Evolutionary conservation across 2,329 filamentous ascomycete species (phyloP).

Genomic region (Epichloe hybrida): DNA sequence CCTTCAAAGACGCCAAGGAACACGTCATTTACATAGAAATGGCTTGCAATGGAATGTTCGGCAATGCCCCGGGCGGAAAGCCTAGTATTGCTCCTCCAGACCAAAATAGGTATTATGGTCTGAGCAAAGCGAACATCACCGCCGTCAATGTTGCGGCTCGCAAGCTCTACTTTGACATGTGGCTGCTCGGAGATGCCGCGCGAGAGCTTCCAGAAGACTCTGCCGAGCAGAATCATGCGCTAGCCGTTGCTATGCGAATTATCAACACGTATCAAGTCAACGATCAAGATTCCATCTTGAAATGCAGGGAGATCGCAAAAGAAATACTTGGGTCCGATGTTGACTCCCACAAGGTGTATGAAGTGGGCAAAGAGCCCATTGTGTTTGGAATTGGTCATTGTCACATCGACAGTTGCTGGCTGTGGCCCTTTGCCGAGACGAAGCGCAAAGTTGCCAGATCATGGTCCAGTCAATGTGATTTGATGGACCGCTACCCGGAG

Average conservation of each 20-base stretch:
- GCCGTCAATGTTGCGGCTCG: conserved; percentile 79
- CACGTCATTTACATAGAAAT: conserved; percentile 94
- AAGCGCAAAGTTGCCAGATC: conserved; percentile 92
- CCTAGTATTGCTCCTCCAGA: conserved; percentile 70
- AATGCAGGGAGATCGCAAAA: conserved; percentile 69
- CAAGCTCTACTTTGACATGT: conserved; percentile 79
- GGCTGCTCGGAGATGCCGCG: conserved; percentile 89
- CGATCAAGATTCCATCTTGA: conserved; percentile 61
- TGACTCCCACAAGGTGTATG: conserved; percentile 74
- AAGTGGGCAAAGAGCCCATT: conserved; percentile 57
- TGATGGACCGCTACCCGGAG: conserved; percentile 92
- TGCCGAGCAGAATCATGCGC: conserved; percentile 77
- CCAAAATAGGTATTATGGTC: conserved; percentile 67
- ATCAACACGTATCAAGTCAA: conserved; percentile 82
- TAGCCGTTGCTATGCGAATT: conserved; percentile 72
- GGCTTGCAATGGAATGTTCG: conserved; percentile 98
- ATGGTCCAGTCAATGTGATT: conserved; percentile 91
- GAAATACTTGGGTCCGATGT: conserved; percentile 71
- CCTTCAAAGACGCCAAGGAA: conserved; percentile 71
- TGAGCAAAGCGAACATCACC: conserved; percentile 71
- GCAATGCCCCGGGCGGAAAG: conserved; percentile 73
- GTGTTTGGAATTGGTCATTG: conserved; percentile 90
- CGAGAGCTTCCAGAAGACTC: conserved; percentile 80
- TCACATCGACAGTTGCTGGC: conserved; percentile 96
- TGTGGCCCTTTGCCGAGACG: conserved; percentile 97